Base-by-base conservation (phyloP, 441 rosid species). In the Geranium incanum region DNA sequence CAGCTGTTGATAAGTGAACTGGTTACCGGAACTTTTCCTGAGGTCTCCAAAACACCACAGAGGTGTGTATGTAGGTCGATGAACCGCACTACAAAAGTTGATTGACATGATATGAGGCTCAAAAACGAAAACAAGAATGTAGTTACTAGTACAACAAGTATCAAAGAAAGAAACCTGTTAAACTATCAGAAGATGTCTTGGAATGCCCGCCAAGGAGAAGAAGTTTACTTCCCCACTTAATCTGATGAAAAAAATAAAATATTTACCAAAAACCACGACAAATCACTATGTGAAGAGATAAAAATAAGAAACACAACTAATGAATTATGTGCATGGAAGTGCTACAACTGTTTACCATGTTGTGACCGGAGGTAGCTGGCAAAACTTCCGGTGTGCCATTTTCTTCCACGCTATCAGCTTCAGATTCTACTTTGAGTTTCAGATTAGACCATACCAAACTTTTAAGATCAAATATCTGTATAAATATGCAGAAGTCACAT, bases 381-480 rank as follows among this genome's bases (percentile, higher is more conserved):
- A 88, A 78, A 84, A 81, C 82, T 78, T 87, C 95, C 72, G 68
- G 79, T 36, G 77, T 74, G 75, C 73, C 84, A 80, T 59, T 76
- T 45, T 78, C 83, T 71, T 79, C 71, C 75, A 81, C 69, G 67
- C 77, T 77, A 12, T 76, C 86, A 78, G 74, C 76, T 66, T 67
- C 72, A 48, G 71, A 75, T 41, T 84, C 88, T 74, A 55, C 64
- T 77, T 72, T 77, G 64, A 87, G 80, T 71, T 79, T 82, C 59
- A 87, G 75, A 79, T 76, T 81, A 78, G 91, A 85, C 97, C 99
- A 95, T 70, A 78, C 77, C 79, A 84, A 86, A 75, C 85, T 86
- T 84, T 83, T 85, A 70, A 92, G 87, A 85, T 95, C 97, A 81
- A 95, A 90, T 45, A 83, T 90, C 97, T 95, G 85, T 77, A 74